These are phyloP conservation scores for Suillus alpinus DNA, from an alignment of 768 basidiomycete species.

Conservation along the genomic window DNA sequence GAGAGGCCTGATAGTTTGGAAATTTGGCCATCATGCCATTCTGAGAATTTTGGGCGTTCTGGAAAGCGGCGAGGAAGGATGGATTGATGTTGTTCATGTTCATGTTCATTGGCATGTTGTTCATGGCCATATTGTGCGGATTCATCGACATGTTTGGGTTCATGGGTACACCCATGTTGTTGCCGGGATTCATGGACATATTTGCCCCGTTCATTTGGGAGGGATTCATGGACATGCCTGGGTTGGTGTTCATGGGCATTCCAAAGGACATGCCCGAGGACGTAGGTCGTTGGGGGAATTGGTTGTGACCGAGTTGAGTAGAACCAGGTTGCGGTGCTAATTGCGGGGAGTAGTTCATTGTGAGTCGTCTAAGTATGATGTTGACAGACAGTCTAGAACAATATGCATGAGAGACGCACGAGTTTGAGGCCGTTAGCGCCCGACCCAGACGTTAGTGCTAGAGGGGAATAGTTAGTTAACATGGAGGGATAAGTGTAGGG, in stretches of 20 bases:
- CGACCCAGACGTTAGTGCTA: slow-evolving; percentile 7
- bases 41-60: slow-evolving; percentile 15
- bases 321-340: slow-evolving; percentile 11
- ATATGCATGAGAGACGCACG: neutral
- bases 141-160: slow-evolving; percentile 5
- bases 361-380: neutral
- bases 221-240: slow-evolving; percentile 7
- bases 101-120: slow-evolving; percentile 7
- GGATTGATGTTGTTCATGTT: slow-evolving; percentile 27
- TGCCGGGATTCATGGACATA: slow-evolving; percentile 10
- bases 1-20: slow-evolving; percentile 13
- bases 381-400: neutral
- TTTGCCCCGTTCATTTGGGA: slow-evolving; percentile 8
- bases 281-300: slow-evolving; percentile 17
- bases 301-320: slow-evolving; percentile 20
- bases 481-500: neutral
- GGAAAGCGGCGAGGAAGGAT: slow-evolving; percentile 31
- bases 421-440: slow-evolving; percentile 13
- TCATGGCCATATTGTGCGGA: slow-evolving; percentile 1
- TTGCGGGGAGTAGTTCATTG: slow-evolving; percentile 2
- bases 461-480: neutral
- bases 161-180: slow-evolving; percentile 1
- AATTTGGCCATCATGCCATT: slow-evolving; percentile 14
- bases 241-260: slow-evolving; percentile 7
- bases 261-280: slow-evolving; percentile 18